These are phyloP conservation scores for peach (Prunus persica) DNA, from an alignment of 306 rosid species.

Conservation along the genomic window Prunus_persica_NCBIv2 NC_034014.1:22431001-22431500, in stretches of 20 bases:
- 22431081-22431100: background rate
- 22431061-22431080: background rate
- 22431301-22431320: constrained; percentile 7
- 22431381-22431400: background rate
- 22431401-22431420: background rate
- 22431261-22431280: background rate
- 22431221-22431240: background rate
- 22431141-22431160: constrained; percentile 11
- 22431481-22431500: constrained; percentile 7
- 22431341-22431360: background rate
- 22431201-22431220: background rate
- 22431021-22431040: too few relatives aligned
- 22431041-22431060: background rate
- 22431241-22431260: constrained; percentile 1
- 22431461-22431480: constrained; percentile 11
- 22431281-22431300: background rate
- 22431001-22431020: too few relatives aligned
- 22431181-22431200: background rate
- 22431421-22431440: background rate
- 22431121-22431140: background rate
- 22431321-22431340: background rate
- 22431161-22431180: background rate
- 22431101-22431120: background rate
- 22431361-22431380: background rate
- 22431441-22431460: constrained; percentile 3